Evolutionary conservation across 768 basidiomycete species (phyloP).

Genomic region (Podaxis sp.): DNA sequence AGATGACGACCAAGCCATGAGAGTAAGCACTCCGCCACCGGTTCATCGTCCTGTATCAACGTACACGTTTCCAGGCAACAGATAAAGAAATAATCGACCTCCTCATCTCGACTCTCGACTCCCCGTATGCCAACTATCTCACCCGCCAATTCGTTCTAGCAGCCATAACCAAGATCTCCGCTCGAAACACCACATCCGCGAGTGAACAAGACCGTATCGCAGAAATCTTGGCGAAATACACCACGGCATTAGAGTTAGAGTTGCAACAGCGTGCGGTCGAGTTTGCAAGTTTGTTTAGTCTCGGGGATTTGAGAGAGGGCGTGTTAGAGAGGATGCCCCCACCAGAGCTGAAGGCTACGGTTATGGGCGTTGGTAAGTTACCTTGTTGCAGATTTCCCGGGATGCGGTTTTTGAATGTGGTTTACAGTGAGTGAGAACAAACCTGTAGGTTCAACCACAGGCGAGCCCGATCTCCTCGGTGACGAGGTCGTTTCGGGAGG

Average conservation of each 20-base stretch:
- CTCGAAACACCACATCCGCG: constrained; percentile 66
- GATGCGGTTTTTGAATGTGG: constrained; percentile 1
- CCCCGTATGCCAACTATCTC: constrained; percentile 91
- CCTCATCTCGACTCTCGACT: constrained; percentile 82
- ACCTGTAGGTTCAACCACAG: constrained; percentile 84
- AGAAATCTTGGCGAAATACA: constrained; percentile 76
- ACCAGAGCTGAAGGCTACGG: constrained; percentile 95
- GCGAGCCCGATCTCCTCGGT: constrained; percentile 74
- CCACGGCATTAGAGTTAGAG: constrained; percentile 89
- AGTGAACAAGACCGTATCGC: constrained; percentile 78
- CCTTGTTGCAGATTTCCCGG: neutral
- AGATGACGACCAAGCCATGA: constrained; percentile 67
- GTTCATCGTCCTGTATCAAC: neutral
- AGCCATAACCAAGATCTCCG: constrained; percentile 85
- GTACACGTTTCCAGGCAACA: constrained; percentile 55
- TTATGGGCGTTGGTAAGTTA: constrained; percentile 82
- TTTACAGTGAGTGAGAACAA: constrained; percentile 88
- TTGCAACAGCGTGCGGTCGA: constrained; percentile 96
- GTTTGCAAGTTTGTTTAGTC: constrained; percentile 80
- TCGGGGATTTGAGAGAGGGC: constrained; percentile 75
- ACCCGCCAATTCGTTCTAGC: constrained; percentile 92
- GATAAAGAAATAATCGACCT: constrained; percentile 88
- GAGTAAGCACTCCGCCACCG: constrained; percentile 37
- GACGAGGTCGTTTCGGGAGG: constrained; percentile 55
- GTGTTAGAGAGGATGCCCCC: constrained; percentile 99